Evolutionary conservation across 331 rosid genomes (phyloP).

Genomic region (Telfairia occidentalis): DNA sequence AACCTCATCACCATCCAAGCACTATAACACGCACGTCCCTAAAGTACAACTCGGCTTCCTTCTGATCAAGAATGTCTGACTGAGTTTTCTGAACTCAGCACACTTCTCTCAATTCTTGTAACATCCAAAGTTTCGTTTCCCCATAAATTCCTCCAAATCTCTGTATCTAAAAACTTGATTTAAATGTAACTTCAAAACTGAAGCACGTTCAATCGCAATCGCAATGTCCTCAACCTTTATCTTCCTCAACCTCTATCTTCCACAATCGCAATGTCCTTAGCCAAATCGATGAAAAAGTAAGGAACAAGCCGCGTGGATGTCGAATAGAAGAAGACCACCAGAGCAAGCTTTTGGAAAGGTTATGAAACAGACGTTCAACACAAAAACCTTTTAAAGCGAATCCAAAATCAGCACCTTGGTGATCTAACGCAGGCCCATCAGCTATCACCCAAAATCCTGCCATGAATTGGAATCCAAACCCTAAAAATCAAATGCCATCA

Average conservation of each 20-base stretch:
- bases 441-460: constrained; percentile 40
- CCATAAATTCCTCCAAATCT: constrained; percentile 27
- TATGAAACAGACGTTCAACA: constrained; percentile 1
- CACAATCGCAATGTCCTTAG: constrained; percentile 42
- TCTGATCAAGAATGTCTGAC: constrained; percentile 13
- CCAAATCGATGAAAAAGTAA: constrained; percentile 42
- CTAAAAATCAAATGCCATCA: constrained; percentile 30
- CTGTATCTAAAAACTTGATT: constrained; percentile 37
- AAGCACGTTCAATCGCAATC: constrained; percentile 37
- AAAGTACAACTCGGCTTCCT: constrained; percentile 8
- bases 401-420: constrained; percentile 21
- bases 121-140: constrained; percentile 15
- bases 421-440: constrained; percentile 18
- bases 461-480: constrained; percentile 46
- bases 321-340: constrained; percentile 15
- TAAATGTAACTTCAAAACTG: constrained; percentile 40
- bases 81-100: constrained; percentile 37
- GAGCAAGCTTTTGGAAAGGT: neutral
- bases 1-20: neutral
- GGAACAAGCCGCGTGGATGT: constrained; percentile 17
- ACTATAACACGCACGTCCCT: constrained; percentile 9
- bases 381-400: constrained; percentile 3
- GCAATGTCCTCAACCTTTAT: constrained; percentile 36
- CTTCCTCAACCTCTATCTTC: constrained; percentile 46
- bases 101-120: constrained; percentile 13